Evolutionary conservation across 495 filamentous ascomycete genomes (phyloP).

Genomic region (Acidiella bohemica): DNA sequence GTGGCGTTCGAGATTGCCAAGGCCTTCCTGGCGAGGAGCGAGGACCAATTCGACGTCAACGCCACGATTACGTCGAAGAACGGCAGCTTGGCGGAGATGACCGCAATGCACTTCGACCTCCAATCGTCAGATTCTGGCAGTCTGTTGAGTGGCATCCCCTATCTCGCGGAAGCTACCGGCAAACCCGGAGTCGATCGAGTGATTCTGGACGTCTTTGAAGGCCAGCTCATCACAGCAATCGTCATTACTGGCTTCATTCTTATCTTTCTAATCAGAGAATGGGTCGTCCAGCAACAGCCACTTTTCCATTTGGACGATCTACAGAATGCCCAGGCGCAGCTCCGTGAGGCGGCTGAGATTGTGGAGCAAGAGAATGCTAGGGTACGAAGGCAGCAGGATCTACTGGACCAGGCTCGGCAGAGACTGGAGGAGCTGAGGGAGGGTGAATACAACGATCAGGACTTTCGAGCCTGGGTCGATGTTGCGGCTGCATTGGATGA

Average conservation of each 20-base stretch:
- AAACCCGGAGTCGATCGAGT: constrained; percentile 61
- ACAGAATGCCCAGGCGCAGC: constrained; percentile 5
- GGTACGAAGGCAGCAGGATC: constrained; percentile 12
- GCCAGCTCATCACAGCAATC: constrained; percentile 78
- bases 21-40: no score
- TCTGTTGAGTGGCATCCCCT: constrained; percentile 56
- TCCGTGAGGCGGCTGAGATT: constrained; percentile 10
- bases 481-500: constrained; percentile 3
- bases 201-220: constrained; percentile 75
- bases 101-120: neutral
- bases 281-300: constrained; percentile 95
- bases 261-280: constrained; percentile 90
- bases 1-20: constrained; percentile 1
- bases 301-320: constrained; percentile 43
- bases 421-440: constrained; percentile 9
- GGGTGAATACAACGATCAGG: neutral
- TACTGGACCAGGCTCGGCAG: constrained; percentile 10
- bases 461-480: neutral
- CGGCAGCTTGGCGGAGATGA: neutral
- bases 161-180: constrained; percentile 60
- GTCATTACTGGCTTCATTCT: constrained; percentile 88
- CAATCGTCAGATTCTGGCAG: constrained; percentile 23
- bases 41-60: neutral
- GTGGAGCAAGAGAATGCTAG: constrained; percentile 13
- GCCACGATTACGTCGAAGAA: neutral